A percentile compares a stretch with the other conserved stretches of the same genome.
Conservation (phyloP, 768 basidiomycete species). For the Amanita muscaria region DNA sequence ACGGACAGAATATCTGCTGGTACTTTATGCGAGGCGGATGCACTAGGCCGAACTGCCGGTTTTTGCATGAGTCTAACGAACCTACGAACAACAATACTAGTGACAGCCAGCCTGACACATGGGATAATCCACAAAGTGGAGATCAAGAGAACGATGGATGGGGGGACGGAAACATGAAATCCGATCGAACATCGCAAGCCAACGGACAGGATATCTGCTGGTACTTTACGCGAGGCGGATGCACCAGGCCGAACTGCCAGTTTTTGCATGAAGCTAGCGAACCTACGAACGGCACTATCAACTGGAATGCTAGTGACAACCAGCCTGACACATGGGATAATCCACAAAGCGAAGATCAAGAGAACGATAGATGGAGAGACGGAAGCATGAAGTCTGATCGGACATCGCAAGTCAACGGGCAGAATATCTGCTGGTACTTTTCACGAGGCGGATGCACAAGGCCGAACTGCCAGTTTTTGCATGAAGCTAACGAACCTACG, state of each 20-base stretch:
- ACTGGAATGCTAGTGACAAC: background rate
- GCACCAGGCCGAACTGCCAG: background rate
- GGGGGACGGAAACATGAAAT: background rate
- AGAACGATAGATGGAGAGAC: too few species aligned
- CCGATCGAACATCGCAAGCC: background rate
- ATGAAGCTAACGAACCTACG: background rate
- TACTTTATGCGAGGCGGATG: background rate
- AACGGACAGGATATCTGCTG: background rate
- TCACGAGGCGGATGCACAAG: background rate
- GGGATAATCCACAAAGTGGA: background rate
- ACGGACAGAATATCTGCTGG: background rate
- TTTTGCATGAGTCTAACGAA: background rate
- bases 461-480: background rate
- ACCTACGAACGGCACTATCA: too few species aligned
- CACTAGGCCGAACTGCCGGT: background rate
- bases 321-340: background rate
- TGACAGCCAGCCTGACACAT: background rate
- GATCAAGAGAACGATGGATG: too few species aligned
- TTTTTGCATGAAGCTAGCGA: constrained; percentile 1
- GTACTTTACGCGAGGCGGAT: background rate
- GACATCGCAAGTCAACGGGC: background rate
- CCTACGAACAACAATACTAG: too few species aligned
- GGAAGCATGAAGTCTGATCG: background rate
- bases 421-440: background rate
- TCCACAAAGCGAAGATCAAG: background rate